A percentile compares a stretch with the other conserved stretches of the same genome.
Evolutionary conservation across 495 filamentous ascomycete species (phyloP).

Genomic region (Podospora sp.): DNA sequence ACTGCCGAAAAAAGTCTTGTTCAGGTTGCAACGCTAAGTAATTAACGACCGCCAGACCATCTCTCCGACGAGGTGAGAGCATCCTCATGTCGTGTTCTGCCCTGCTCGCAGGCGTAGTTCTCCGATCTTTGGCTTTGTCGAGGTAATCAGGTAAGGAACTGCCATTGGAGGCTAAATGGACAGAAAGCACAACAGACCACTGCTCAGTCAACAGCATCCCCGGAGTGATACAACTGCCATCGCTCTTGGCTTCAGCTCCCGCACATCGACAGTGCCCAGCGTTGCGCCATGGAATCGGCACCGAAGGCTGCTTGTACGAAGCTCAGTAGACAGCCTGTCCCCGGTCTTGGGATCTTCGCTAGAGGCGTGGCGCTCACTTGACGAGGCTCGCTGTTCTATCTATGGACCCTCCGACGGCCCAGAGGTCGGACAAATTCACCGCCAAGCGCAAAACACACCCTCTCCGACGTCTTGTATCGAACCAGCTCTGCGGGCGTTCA

Average conservation of each 20-base stretch:
- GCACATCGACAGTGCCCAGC: background rate
- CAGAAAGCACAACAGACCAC: background rate
- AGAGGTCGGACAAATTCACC: background rate
- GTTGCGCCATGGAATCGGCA: constrained; percentile 1
- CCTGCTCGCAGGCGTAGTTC: background rate
- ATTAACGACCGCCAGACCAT: constrained; percentile 16
- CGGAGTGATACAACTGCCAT: background rate
- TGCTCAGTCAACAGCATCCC: background rate
- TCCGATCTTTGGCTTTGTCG: background rate
- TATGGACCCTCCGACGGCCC: background rate
- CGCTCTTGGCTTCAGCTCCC: background rate
- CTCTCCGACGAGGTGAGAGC: background rate
- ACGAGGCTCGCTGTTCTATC: constrained; percentile 1
- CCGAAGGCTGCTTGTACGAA: constrained; percentile 1
- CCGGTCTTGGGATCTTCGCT: background rate
- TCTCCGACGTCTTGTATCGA: background rate
- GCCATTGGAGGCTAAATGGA: background rate
- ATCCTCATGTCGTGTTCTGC: background rate
- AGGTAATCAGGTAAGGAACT: background rate
- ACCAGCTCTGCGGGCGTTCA: constrained; percentile 5
- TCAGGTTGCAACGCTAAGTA: constrained; percentile 14
- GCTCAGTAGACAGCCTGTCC: background rate
- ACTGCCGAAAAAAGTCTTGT: constrained; percentile 28
- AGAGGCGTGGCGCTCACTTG: background rate
- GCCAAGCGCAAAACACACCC: background rate